These are phyloP conservation scores for Theobroma grandiflorum DNA, from an alignment of 441 rosid species.

Conservation along the genomic window DNA sequence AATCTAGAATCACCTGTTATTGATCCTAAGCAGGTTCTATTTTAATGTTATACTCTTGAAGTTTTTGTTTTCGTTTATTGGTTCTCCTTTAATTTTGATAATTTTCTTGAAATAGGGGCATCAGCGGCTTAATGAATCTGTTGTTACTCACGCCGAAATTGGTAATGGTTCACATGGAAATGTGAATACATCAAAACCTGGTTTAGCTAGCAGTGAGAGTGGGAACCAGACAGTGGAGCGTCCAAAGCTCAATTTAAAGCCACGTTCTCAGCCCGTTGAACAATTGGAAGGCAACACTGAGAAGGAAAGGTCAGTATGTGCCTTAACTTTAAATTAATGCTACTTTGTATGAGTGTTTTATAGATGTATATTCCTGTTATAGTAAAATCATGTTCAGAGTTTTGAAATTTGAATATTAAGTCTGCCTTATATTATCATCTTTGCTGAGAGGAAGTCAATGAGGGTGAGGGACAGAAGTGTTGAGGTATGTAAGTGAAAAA, in stretches of 20 bases:
- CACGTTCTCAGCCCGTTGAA: conserved; percentile 63
- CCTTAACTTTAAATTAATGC: not conserved
- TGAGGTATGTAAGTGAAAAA: not conserved
- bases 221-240: conserved; percentile 59
- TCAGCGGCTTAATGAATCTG: conserved; percentile 37
- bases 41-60: not conserved
- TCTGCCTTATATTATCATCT: not conserved
- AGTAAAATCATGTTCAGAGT: not conserved
- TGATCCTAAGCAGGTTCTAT: conserved; percentile 56
- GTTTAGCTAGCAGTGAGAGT: conserved; percentile 49
- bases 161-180: conserved; percentile 42
- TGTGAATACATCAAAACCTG: conserved; percentile 45
- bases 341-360: not conserved
- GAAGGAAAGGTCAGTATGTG: conserved; percentile 60
- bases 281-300: conserved; percentile 55
- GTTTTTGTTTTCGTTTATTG: conserved; percentile 16
- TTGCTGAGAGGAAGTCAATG: not conserved
- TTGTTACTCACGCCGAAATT: conserved; percentile 42
- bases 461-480: conserved; percentile 4
- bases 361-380: conserved; percentile 2
- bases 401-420: conserved; percentile 1
- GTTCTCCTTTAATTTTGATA: conserved; percentile 28
- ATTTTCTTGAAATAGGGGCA: conserved; percentile 41
- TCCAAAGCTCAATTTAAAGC: conserved; percentile 70
- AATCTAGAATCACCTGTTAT: conserved; percentile 47